A percentile compares a stretch with the other conserved stretches of the same genome.
These are phyloP conservation scores for Termitomyces titanicus DNA, from an alignment of 768 basidiomycete species.

Conservation along the genomic window DNA sequence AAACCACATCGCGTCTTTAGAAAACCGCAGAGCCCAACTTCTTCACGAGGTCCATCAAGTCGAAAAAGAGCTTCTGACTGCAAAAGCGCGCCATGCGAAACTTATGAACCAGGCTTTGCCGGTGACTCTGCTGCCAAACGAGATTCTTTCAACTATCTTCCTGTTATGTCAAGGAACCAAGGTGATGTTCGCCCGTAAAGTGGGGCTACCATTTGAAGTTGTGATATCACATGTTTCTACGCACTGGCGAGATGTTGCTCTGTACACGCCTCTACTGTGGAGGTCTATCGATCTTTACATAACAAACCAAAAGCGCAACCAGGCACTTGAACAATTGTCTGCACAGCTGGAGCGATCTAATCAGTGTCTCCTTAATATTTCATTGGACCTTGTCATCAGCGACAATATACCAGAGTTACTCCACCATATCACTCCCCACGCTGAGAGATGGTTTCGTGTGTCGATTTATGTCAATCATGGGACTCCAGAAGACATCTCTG, in stretches of 20 bases:
- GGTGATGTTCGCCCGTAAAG: background rate
- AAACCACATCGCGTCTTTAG: slow-evolving; percentile 24
- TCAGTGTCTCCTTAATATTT: slow-evolving; percentile 33
- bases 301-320: slow-evolving; percentile 14
- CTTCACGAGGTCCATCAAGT: slow-evolving; percentile 30
- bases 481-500: slow-evolving; percentile 23
- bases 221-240: slow-evolving; percentile 41
- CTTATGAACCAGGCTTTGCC: slow-evolving; percentile 31
- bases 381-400: slow-evolving; percentile 24
- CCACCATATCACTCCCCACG: slow-evolving; percentile 28
- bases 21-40: slow-evolving; percentile 25
- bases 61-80: slow-evolving; percentile 26
- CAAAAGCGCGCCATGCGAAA: slow-evolving; percentile 27
- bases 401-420: slow-evolving; percentile 25
- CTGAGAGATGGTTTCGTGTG: slow-evolving; percentile 36
- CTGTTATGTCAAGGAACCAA: slow-evolving; percentile 24
- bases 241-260: slow-evolving; percentile 38
- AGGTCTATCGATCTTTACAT: slow-evolving; percentile 31
- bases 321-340: slow-evolving; percentile 25
- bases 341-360: slow-evolving; percentile 36
- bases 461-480: slow-evolving; percentile 25
- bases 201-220: slow-evolving; percentile 29
- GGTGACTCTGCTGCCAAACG: slow-evolving; percentile 35
- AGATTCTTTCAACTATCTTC: slow-evolving; percentile 38
- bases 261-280: slow-evolving; percentile 43